phyloP scores from a whole-genome alignment of 2,329 filamentous ascomycete genomes.

The Microdochium trichocladiopsis region DNA sequence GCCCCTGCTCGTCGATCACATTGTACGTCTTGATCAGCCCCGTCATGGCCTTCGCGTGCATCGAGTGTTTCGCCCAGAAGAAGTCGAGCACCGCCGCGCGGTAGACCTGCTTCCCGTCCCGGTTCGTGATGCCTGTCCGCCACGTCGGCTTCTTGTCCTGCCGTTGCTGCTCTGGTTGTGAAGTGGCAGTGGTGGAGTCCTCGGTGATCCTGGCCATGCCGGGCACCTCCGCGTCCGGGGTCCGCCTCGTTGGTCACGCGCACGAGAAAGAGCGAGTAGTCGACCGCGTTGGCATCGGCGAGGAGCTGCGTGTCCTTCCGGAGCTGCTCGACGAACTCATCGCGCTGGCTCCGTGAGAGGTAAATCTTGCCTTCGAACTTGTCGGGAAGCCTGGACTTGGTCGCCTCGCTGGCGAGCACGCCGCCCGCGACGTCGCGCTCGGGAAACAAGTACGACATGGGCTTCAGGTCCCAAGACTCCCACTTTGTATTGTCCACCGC shows the following conservation, averaged over 20 bases:
- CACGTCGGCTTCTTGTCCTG: conserved; percentile 35
- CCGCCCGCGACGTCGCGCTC: conserved; percentile 65
- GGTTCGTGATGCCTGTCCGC: conserved; percentile 54
- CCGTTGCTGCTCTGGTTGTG: conserved; percentile 10
- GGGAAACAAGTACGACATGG: conserved; percentile 67
- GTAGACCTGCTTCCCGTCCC: conserved; percentile 60
- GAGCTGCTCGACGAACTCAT: conserved; percentile 46
- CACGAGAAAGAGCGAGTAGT: conserved; percentile 70
- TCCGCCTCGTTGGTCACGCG: conserved; percentile 25
- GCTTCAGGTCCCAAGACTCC: conserved; percentile 72
- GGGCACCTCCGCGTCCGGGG: conserved; percentile 5
- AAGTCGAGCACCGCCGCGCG: conserved; percentile 65
- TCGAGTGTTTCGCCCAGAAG: conserved; percentile 70
- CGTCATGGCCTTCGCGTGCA: conserved; percentile 60
- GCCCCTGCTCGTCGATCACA: conserved; percentile 53
- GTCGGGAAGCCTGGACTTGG: conserved; percentile 59
- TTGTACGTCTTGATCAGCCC: conserved; percentile 59
- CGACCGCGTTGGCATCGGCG: conserved; percentile 56
- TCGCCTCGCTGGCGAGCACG: conserved; percentile 53
- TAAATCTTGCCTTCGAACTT: conserved; percentile 60
- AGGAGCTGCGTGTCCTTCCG: conserved; percentile 58
- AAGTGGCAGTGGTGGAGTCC: no score
- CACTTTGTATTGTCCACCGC: conserved; percentile 35
- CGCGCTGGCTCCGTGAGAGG: conserved; percentile 46
- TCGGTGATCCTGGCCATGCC: no score